These are phyloP conservation scores for Kluyveromyces sp. DNA, from an alignment of 1,139 yeast genomes.

Conservation along the genomic window DNA sequence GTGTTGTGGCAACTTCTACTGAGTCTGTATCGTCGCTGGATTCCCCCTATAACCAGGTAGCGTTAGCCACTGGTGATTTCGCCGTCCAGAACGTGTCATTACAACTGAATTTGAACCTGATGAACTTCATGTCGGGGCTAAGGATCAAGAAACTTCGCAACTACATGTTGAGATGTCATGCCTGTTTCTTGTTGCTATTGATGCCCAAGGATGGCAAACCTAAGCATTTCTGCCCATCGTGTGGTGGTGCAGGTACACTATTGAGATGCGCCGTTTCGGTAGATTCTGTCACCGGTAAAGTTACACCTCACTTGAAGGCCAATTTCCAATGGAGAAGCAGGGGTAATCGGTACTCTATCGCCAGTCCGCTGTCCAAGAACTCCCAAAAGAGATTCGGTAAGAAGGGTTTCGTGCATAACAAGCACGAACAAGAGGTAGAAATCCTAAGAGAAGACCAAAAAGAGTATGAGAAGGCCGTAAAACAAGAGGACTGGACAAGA, in stretches of 20 bases:
- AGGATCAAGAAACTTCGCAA: conserved; percentile 81
- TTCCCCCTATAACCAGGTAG: conserved; percentile 49
- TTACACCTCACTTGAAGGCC: conserved; percentile 84
- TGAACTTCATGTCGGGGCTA: conserved; percentile 79
- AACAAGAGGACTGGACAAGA: conserved; percentile 82
- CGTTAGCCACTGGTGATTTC: conserved; percentile 91
- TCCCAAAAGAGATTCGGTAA: conserved; percentile 57
- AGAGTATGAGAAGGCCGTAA: conserved; percentile 82
- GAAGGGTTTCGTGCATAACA: conserved; percentile 65
- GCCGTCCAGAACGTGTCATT: conserved; percentile 94
- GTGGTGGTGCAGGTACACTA: conserved; percentile 88
- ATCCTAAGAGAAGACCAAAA: conserved; percentile 87
- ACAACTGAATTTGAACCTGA: conserved; percentile 80
- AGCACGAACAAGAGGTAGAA: conserved; percentile 48
- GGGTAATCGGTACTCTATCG: conserved; percentile 74
- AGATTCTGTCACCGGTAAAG: conserved; percentile 67
- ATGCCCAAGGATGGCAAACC: conserved; percentile 69
- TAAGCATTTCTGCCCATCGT: conserved; percentile 83
- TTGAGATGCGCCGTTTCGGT: conserved; percentile 87
- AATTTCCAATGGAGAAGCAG: conserved; percentile 92
- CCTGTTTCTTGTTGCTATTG: conserved; percentile 80
- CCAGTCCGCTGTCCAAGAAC: conserved; percentile 66
- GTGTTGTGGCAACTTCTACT: conserved; percentile 22
- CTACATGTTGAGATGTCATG: conserved; percentile 95
- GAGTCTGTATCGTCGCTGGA: conserved; percentile 21